These are phyloP conservation scores for Schizochytrium sp. DNA, from an alignment of 108 stramenopile genomes.

Conservation along the genomic window DNA sequence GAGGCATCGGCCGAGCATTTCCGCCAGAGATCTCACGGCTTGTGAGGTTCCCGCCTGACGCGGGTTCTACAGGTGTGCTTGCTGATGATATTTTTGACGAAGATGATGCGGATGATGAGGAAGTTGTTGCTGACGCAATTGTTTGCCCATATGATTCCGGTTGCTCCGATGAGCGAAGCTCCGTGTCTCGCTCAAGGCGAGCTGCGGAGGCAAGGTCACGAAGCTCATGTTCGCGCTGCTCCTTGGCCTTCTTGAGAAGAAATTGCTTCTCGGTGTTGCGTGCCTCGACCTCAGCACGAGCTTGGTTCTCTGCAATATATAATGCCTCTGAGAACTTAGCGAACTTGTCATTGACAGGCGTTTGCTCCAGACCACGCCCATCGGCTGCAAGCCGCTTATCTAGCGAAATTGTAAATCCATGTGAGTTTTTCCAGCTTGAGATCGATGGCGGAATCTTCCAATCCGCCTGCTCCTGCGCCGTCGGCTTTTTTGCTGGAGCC, in stretches of 20 bases:
- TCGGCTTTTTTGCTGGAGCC: conserved; percentile 75
- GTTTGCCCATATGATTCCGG: not conserved
- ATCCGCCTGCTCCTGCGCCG: conserved; percentile 78
- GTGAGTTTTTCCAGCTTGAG: conserved; percentile 97
- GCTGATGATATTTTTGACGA: not conserved
- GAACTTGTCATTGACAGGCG: conserved; percentile 93
- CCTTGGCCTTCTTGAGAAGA: conserved; percentile 85
- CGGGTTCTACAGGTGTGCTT: not conserved
- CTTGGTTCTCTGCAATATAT: conserved; percentile 95
- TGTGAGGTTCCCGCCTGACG: not conserved
- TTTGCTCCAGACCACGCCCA: conserved; percentile 92
- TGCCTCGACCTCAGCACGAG: conserved; percentile 90
- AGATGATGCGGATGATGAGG: conserved; percentile 23
- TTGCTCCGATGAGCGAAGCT: not conserved
- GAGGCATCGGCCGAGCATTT: not conserved
- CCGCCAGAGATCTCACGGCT: not conserved
- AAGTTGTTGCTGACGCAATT: conserved; percentile 7
- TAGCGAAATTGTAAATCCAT: conserved; percentile 97
- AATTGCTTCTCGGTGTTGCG: conserved; percentile 89
- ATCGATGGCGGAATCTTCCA: conserved; percentile 99
- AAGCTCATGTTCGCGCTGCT: conserved; percentile 89
- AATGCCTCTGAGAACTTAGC: conserved; percentile 90
- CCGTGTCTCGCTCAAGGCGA: conserved; percentile 83
- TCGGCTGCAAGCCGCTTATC: conserved; percentile 99
- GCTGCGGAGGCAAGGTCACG: conserved; percentile 91